phyloP scores from a whole-genome alignment of 2,329 filamentous ascomycete genomes.

The Diaporthe ampelina region DNA sequence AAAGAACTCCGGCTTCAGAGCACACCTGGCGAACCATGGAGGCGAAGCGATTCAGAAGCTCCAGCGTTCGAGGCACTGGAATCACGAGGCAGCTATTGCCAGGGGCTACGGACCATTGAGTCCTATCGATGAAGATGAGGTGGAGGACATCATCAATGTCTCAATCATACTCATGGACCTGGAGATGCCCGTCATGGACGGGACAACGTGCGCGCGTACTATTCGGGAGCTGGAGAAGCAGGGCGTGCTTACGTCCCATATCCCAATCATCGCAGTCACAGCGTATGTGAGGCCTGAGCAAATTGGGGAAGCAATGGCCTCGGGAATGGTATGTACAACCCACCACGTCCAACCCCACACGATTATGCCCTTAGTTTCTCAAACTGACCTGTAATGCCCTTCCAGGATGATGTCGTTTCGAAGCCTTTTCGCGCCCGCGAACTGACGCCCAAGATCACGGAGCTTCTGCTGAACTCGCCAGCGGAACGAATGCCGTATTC shows the following conservation, averaged over 20 bases:
- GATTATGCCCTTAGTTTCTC: not conserved
- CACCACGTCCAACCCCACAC: not conserved
- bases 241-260: constrained; percentile 72
- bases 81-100: constrained; percentile 37
- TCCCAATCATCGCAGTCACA: constrained; percentile 88
- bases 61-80: constrained; percentile 69
- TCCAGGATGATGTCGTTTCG: constrained; percentile 79
- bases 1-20: constrained; percentile 71
- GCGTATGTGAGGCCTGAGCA: constrained; percentile 84
- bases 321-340: constrained; percentile 75
- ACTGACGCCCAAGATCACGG: constrained; percentile 76
- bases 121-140: constrained; percentile 56
- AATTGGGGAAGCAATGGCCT: constrained; percentile 77
- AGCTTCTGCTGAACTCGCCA: constrained; percentile 58
- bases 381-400: constrained; percentile 11
- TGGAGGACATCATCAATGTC: constrained; percentile 63
- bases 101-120: constrained; percentile 26
- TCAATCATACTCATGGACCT: constrained; percentile 84
- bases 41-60: constrained; percentile 69
- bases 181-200: constrained; percentile 87
- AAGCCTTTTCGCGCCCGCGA: constrained; percentile 86
- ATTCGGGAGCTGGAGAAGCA: constrained; percentile 78
- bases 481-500: constrained; percentile 25
- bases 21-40: constrained; percentile 74
- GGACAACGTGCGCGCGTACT: constrained; percentile 77